Evolutionary conservation across 2,329 filamentous ascomycete genomes (phyloP).

Genomic region (Cladorrhinum sp.): DNA sequence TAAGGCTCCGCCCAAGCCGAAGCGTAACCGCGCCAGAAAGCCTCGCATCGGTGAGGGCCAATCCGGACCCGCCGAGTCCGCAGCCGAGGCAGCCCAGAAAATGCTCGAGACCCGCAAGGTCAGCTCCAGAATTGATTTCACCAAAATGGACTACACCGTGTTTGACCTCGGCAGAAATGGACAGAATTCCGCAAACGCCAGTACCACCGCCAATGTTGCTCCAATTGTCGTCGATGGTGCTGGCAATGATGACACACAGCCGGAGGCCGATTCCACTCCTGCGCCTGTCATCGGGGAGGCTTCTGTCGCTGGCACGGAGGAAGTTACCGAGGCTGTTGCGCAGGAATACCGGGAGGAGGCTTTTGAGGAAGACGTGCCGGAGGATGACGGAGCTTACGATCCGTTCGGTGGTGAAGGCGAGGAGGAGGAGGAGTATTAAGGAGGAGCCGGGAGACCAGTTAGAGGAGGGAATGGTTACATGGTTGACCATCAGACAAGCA

Average conservation of each 20-base stretch:
- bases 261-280: not conserved
- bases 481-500: no score
- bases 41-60: constrained; percentile 63
- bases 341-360: constrained; percentile 21
- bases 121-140: constrained; percentile 74
- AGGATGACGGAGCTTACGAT: constrained; percentile 21
- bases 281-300: constrained; percentile 2
- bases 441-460: no score
- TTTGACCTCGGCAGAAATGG: constrained; percentile 49
- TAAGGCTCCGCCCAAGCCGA: constrained; percentile 50
- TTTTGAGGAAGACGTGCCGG: constrained; percentile 17
- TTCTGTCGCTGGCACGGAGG: constrained; percentile 9
- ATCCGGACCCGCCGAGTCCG: constrained; percentile 62
- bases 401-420: constrained; percentile 24
- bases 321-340: constrained; percentile 12
- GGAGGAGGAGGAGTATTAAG: constrained; percentile 16
- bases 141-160: constrained; percentile 52
- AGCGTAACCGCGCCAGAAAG: constrained; percentile 46
- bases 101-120: constrained; percentile 66
- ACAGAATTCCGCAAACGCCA: constrained; percentile 48
- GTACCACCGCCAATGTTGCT: constrained; percentile 20
- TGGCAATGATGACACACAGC: constrained; percentile 31
- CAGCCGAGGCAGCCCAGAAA: constrained; percentile 65
- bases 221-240: constrained; percentile 28
- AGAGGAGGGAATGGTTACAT: no score